These are phyloP conservation scores for Intubia oerlemansii DNA, from an alignment of 2,329 filamentous ascomycete species.

Conservation along the genomic window DNA sequence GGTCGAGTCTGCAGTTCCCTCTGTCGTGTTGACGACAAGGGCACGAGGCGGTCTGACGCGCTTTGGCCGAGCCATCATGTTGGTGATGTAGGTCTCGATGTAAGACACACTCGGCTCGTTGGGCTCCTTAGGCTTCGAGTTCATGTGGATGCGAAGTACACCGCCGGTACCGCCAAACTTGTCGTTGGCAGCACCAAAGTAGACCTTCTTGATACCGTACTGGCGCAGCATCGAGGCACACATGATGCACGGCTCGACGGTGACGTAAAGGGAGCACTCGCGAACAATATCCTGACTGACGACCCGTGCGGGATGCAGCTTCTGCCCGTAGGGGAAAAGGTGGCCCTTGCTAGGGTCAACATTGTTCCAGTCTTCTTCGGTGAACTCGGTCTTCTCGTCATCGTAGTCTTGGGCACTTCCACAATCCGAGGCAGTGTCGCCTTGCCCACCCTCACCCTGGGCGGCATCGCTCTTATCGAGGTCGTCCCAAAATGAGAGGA, in stretches of 20 bases:
- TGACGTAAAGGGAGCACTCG: slow-evolving; percentile 72
- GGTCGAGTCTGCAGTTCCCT: neutral
- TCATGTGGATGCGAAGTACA: slow-evolving; percentile 66
- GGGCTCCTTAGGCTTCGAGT: slow-evolving; percentile 20
- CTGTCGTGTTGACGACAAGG: neutral
- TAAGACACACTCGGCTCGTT: slow-evolving; percentile 9
- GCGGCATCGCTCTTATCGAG: slow-evolving; percentile 11
- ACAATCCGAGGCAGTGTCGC: slow-evolving; percentile 19
- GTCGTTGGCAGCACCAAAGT: slow-evolving; percentile 90
- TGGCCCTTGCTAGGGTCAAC: slow-evolving; percentile 32
- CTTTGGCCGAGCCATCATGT: slow-evolving; percentile 7
- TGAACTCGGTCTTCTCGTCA: slow-evolving; percentile 10
- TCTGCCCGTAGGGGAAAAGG: slow-evolving; percentile 39
- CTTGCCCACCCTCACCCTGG: slow-evolving; percentile 7
- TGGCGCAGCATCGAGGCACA: slow-evolving; percentile 85
- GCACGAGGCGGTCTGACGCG: slow-evolving; percentile 2
- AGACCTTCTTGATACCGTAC: slow-evolving; percentile 70
- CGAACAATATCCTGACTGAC: slow-evolving; percentile 47
- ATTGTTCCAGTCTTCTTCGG: slow-evolving; percentile 24
- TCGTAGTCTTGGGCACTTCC: slow-evolving; percentile 12
- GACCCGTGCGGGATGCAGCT: slow-evolving; percentile 28
- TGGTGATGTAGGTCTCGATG: slow-evolving; percentile 9
- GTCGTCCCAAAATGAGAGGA: slow-evolving; percentile 22
- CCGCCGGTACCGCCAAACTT: slow-evolving; percentile 93
- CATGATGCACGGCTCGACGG: slow-evolving; percentile 97